Conservation (phyloP, 495 filamentous ascomycete species). For the Penicillium flavigenum region DNA sequence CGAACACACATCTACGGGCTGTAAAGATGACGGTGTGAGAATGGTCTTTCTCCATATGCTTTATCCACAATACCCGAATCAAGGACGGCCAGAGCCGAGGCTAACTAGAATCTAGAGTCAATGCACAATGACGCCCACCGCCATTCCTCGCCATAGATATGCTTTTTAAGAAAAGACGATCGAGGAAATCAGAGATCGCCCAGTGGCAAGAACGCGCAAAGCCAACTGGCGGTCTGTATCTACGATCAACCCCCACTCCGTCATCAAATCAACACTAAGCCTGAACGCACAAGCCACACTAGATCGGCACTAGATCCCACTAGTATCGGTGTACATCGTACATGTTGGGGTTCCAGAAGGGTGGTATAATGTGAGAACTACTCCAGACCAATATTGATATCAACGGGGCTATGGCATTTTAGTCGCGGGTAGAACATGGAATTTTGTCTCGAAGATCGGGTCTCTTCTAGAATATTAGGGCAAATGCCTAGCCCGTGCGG, state of each 20-base stretch:
- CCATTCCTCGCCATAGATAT: not conserved
- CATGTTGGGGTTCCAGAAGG: not conserved
- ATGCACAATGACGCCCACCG: not conserved
- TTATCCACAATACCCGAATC: too few relatives aligned
- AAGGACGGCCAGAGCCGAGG: too few relatives aligned
- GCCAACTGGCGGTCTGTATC: constrained; percentile 10
- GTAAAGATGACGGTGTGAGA: too few relatives aligned
- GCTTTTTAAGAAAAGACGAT: not conserved
- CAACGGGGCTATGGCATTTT: not conserved
- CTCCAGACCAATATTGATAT: not conserved
- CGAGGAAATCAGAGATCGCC: not conserved
- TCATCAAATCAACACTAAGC: not conserved
- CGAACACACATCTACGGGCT: too few relatives aligned
- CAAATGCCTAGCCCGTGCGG: not conserved
- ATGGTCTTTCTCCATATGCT: too few relatives aligned
- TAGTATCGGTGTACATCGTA: constrained; percentile 1
- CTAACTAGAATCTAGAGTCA: not conserved
- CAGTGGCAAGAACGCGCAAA: not conserved
- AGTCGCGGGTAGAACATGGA: not conserved
- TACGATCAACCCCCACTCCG: not conserved
- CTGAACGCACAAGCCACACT: not conserved
- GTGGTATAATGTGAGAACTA: not conserved
- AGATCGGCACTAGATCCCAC: constrained; percentile 6
- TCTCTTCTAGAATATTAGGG: not conserved
- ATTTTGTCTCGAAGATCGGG: not conserved